These are phyloP conservation scores for Ogataea neopini DNA, from an alignment of 805 yeast genomes.

Conservation along the genomic window DNA sequence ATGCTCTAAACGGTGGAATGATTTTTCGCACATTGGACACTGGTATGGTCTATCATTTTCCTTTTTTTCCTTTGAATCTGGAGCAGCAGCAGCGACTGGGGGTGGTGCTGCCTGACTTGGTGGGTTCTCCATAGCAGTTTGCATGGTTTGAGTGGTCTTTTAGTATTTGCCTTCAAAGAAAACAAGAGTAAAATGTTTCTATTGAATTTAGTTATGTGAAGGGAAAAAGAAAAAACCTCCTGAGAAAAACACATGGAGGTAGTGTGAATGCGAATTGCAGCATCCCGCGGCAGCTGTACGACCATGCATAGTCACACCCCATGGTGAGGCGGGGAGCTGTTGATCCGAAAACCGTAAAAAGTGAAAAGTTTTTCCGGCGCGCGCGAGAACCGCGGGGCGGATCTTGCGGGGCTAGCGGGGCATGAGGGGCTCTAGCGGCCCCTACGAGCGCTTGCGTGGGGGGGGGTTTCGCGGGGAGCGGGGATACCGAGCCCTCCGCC, in stretches of 20 bases:
- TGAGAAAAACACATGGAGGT: slow-evolving; percentile 4
- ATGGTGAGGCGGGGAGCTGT: slow-evolving; percentile 1
- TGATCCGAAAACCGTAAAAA: neutral
- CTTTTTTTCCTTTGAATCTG: slow-evolving; percentile 9
- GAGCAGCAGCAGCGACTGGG: neutral
- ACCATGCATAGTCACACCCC: slow-evolving; percentile 6
- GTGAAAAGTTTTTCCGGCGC: slow-evolving; percentile 20
- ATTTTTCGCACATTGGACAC: slow-evolving; percentile 81
- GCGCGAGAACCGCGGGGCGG: neutral
- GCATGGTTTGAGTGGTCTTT: neutral
- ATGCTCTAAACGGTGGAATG: slow-evolving; percentile 86
- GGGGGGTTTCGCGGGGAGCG: too few relatives aligned
- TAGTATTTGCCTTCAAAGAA: neutral
- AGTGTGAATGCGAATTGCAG: neutral
- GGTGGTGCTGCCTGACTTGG: neutral
- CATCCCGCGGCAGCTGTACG: slow-evolving; percentile 3
- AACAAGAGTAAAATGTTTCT: neutral
- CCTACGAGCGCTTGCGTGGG: neutral
- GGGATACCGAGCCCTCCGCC: neutral
- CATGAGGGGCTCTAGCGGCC: too few relatives aligned
- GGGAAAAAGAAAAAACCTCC: slow-evolving; percentile 5
- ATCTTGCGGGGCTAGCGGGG: too few relatives aligned
- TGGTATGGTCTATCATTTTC: slow-evolving; percentile 62
- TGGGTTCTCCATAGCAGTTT: slow-evolving; percentile 1
- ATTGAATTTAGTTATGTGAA: slow-evolving; percentile 1